Percentiles rank a stretch among this genome's conserved stretches.
Evolutionary conservation across 352 stramenopile genomes (phyloP).

Genomic region (Pythium folliculosum): DNA sequence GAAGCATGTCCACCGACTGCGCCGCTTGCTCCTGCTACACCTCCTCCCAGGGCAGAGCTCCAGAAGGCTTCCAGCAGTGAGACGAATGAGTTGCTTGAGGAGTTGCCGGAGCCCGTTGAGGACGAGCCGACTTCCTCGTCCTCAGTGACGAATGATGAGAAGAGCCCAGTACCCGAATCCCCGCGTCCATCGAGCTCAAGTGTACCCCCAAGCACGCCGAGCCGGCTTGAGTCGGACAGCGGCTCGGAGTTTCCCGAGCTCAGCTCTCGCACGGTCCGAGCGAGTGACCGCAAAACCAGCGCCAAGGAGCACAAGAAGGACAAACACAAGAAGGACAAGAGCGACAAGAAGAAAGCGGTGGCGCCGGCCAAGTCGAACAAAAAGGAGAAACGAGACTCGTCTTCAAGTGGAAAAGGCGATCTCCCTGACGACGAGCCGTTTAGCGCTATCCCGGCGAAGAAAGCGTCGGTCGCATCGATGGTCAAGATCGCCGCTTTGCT

Average conservation of each 20-base stretch:
- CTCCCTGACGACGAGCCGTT: slow-evolving; percentile 35
- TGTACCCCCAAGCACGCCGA: background rate
- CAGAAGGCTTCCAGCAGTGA: background rate
- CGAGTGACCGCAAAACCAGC: slow-evolving; percentile 37
- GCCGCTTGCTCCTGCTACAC: background rate
- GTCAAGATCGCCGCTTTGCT: slow-evolving; percentile 10
- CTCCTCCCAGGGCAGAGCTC: background rate
- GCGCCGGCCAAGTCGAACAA: slow-evolving; percentile 30
- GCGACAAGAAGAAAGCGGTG: slow-evolving; percentile 43
- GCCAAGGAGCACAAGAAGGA: slow-evolving; percentile 54
- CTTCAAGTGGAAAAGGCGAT: slow-evolving; percentile 40
- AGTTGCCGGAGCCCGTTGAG: background rate
- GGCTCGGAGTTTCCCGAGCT: slow-evolving; percentile 24
- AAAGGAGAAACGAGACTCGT: slow-evolving; percentile 64
- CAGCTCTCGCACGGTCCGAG: background rate
- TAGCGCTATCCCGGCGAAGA: slow-evolving; percentile 1
- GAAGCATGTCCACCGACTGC: background rate
- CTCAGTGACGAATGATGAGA: background rate
- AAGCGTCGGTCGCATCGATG: background rate
- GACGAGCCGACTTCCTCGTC: background rate
- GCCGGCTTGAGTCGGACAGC: slow-evolving; percentile 19
- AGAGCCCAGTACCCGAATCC: background rate
- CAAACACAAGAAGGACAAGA: slow-evolving; percentile 59
- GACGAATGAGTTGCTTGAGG: background rate
- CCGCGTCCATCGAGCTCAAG: background rate